Conservation (phyloP, 1,284 basidiomycete genomes). For the Trametes pubescens region DNA sequence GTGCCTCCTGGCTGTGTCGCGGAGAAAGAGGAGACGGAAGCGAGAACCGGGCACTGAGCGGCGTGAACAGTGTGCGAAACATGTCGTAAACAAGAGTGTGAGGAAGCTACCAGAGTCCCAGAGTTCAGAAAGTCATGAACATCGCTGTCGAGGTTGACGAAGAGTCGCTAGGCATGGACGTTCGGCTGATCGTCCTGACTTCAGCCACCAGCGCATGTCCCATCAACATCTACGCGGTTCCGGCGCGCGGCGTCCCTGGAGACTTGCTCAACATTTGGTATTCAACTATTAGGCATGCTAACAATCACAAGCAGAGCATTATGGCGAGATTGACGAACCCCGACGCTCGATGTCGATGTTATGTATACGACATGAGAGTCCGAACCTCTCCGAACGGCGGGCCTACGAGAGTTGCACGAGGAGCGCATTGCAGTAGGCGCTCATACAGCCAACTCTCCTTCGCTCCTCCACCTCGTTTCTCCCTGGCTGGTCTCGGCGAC, state of each 20-base stretch:
- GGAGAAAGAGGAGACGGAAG: conserved; percentile 36
- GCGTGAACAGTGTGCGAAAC: conserved; percentile 47
- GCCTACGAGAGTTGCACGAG: no score
- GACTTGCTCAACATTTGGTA: not conserved
- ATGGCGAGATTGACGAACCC: no score
- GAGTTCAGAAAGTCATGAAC: conserved; percentile 21
- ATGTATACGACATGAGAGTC: no score
- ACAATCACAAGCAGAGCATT: no score
- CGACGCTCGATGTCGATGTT: no score
- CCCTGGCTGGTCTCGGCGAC: not conserved
- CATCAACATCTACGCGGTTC: conserved; percentile 11
- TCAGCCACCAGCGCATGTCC: conserved; percentile 27
- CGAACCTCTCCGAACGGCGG: no score
- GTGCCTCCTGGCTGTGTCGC: conserved; percentile 29
- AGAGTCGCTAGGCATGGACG: conserved; percentile 11
- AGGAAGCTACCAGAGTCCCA: conserved; percentile 28
- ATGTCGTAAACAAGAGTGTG: conserved; percentile 30
- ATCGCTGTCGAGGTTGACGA: conserved; percentile 24
- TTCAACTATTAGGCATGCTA: not conserved
- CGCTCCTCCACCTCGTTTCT: not conserved
- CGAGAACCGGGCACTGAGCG: conserved; percentile 46
- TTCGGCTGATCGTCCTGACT: conserved; percentile 14
- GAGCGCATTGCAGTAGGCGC: not conserved
- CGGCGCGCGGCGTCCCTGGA: not conserved
- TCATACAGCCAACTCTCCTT: conserved; percentile 1